Evolutionary conservation across 2,329 filamentous ascomycete species (phyloP), one percentile per base, ranked within the genome.

Genomic region (Apiospora malaysiana): DNA sequence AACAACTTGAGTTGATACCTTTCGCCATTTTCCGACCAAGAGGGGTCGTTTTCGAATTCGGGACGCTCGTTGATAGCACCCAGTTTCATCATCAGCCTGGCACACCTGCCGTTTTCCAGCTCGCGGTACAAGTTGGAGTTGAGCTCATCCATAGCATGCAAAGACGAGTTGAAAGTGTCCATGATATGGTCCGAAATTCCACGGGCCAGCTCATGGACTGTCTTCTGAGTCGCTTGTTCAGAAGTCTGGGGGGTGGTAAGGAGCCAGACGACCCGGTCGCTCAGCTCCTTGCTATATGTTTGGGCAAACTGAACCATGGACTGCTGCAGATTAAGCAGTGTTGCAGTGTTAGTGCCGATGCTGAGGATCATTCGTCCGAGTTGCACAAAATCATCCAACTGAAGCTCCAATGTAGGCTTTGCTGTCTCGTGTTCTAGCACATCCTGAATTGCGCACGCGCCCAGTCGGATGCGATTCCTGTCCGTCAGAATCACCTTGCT

Each of bases 1-100:
- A 98, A 98, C 10, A 99, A 88, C 82, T 97, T 98, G 74, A 99
- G 86, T 79, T 94, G 93, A 80, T 97, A 98, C 40, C 95, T 90
- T 77, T 97, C 94, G 37, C 95, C 95, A 66, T 93, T 96, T 81
- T 98, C 95, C 5, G 94, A 93, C 95, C 96, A 99, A 67, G 89
- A 86, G 0, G 87, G 84, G 72, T 95, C 92, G 51, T 91, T 90
- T 69, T 94, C 93, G 73, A 93, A 92, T 78, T 98, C 95, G 1
- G 92, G 93, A 14, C 96, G 90, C 81, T 99, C 96, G 77, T 96
- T 96, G 79, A 99, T 90, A 71, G 93, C 88, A 72, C 93, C 94
- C 56, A 99, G 85, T 80, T 99, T 99, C 79, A 88, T 82, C 77
- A 94, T 86, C 71, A 97, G 85, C 21, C 96, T 93, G 40, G 94